These are phyloP conservation scores for Westerdykella ornata DNA, from an alignment of 2,329 filamentous ascomycete species.

Conservation along the genomic window DNA sequence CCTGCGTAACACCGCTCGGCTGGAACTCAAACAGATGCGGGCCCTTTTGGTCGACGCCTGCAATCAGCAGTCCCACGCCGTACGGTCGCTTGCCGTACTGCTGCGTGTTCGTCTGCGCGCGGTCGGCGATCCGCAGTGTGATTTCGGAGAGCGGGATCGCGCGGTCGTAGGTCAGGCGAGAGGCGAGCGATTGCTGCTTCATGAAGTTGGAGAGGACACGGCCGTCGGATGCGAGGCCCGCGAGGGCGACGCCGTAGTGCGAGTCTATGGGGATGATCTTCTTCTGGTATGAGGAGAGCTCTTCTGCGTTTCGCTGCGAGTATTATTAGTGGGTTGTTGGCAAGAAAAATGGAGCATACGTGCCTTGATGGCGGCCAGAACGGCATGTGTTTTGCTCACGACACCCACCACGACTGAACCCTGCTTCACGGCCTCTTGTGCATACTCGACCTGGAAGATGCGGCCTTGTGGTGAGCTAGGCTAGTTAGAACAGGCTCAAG, in stretches of 20 bases:
- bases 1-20: conserved; percentile 88
- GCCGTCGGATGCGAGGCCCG: conserved; percentile 92
- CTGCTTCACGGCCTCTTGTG: conserved; percentile 96
- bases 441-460: conserved; percentile 99
- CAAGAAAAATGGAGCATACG: conserved; percentile 7
- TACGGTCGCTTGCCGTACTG: conserved; percentile 95
- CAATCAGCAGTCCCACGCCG: conserved; percentile 86
- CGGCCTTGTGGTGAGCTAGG: conserved; percentile 94
- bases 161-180: conserved; percentile 91
- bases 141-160: conserved; percentile 85
- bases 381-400: conserved; percentile 95
- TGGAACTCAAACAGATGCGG: conserved; percentile 99
- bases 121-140: conserved; percentile 86
- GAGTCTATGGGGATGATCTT: conserved; percentile 97
- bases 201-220: conserved; percentile 99
- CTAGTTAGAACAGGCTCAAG: conserved; percentile 7
- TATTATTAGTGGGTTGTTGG: conserved; percentile 7
- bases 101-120: conserved; percentile 96
- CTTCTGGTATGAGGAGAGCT: conserved; percentile 99
- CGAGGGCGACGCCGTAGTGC: conserved; percentile 91
- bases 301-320: conserved; percentile 87
- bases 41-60: conserved; percentile 87
- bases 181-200: conserved; percentile 97
- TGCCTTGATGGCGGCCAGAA: conserved; percentile 95
- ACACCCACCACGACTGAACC: conserved; percentile 96